Conservation (phyloP, 148 eudicot genomes). For the Rhododendron simsii region DNA sequence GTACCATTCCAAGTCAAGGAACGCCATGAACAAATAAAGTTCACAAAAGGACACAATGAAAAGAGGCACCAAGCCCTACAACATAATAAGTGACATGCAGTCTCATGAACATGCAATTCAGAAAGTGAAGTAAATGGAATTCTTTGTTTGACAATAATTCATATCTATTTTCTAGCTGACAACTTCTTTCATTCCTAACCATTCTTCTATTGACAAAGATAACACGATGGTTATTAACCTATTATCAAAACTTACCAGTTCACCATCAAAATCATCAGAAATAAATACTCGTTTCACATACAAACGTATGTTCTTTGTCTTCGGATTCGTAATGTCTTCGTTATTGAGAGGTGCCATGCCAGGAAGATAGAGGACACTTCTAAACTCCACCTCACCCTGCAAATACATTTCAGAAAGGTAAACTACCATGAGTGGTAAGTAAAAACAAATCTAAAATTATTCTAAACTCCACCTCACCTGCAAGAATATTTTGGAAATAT, state of each 20-base stretch:
- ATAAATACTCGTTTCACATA: constrained; percentile 93
- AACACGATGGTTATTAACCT: not conserved
- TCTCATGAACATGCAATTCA: not conserved
- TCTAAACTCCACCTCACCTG: constrained; percentile 95
- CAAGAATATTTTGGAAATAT: constrained; percentile 10
- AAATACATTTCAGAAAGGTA: constrained; percentile 10
- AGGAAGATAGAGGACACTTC: constrained; percentile 88
- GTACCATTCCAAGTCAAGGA: not conserved
- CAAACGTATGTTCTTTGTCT: constrained; percentile 61
- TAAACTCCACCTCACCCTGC: constrained; percentile 98
- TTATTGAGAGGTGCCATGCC: constrained; percentile 88
- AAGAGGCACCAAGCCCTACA: not conserved
- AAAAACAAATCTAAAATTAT: not conserved
- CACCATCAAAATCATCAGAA: constrained; percentile 98
- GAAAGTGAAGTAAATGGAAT: not conserved
- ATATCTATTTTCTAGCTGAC: not conserved
- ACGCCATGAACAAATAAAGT: not conserved
- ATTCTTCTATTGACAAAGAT: not conserved
- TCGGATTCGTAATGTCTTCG: constrained; percentile 21
- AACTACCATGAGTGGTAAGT: not conserved
- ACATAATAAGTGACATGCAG: not conserved
- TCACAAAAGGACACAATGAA: not conserved
- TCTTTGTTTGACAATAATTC: not conserved
- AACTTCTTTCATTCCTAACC: not conserved
- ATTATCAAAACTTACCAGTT: constrained; percentile 56